Evolutionary conservation across 305 asterid species (phyloP).

Genomic region (Solanum chacoense): DNA sequence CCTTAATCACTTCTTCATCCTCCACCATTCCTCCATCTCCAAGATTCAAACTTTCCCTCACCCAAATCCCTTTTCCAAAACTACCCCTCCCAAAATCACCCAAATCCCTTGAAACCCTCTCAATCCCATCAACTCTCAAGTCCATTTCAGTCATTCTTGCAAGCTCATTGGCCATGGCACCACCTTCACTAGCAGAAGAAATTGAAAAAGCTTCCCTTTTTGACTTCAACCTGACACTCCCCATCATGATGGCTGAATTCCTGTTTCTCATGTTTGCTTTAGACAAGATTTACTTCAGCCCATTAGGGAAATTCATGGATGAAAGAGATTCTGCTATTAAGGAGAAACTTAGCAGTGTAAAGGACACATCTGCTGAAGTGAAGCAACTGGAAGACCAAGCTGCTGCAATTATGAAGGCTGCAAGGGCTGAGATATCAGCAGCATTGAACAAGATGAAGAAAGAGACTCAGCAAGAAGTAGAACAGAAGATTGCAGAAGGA

Average conservation of each 20-base stretch:
- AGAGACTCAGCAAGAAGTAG: conserved; percentile 85
- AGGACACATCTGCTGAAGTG: conserved; percentile 82
- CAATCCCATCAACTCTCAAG: conserved; percentile 8
- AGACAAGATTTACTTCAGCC: conserved; percentile 78
- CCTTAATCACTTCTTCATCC: conserved; percentile 5
- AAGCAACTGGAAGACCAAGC: conserved; percentile 85
- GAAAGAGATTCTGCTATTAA: conserved; percentile 68
- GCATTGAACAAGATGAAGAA: conserved; percentile 91
- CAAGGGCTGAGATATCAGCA: conserved; percentile 85
- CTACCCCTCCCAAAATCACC: conserved; percentile 25
- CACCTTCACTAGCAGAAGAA: conserved; percentile 69
- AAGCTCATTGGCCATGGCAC: conserved; percentile 48
- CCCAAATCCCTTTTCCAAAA: conserved; percentile 28
- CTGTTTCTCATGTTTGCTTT: conserved; percentile 76
- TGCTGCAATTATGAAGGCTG: conserved; percentile 75
- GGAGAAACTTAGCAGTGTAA: conserved; percentile 65
- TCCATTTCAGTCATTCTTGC: conserved; percentile 43
- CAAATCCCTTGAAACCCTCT: conserved; percentile 27
- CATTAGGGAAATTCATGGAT: conserved; percentile 88
- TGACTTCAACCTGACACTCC: conserved; percentile 84
- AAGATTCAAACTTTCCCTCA: conserved; percentile 8
- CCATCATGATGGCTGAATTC: conserved; percentile 67
- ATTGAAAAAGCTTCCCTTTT: conserved; percentile 71
- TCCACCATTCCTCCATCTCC: conserved; percentile 17
- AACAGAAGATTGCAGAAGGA: conserved; percentile 64